Percentiles rank a stretch among this genome's conserved stretches.
Conservation (phyloP, 495 filamentous ascomycete species). For the Podospora sp. region DNA sequence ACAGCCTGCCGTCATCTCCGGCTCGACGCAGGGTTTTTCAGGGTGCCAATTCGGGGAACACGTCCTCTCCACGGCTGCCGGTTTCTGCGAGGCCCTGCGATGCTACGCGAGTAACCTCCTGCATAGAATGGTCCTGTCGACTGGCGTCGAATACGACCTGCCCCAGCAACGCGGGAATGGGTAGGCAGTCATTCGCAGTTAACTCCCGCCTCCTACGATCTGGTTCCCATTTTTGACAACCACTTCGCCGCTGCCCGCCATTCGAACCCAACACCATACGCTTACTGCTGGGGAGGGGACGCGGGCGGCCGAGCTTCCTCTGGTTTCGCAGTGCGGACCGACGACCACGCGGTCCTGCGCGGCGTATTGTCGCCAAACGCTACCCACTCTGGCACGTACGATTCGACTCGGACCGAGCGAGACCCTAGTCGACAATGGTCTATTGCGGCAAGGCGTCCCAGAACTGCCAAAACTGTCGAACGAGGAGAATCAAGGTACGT, state of each 20-base stretch:
- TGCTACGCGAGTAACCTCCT: slow-evolving; percentile 4
- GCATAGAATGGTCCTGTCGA: slow-evolving; percentile 13
- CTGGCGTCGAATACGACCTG: slow-evolving; percentile 22
- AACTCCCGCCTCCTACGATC: slow-evolving; percentile 27
- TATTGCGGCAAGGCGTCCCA: slow-evolving; percentile 71
- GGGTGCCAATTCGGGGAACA: background rate
- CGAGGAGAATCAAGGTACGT: slow-evolving; percentile 63
- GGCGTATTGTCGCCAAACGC: background rate
- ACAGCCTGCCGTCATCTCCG: background rate
- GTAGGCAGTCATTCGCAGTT: slow-evolving; percentile 27
- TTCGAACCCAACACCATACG: slow-evolving; percentile 21
- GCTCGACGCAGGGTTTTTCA: background rate
- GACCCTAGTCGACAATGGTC: slow-evolving; percentile 54
- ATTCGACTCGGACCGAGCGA: background rate
- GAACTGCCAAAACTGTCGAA: slow-evolving; percentile 67
- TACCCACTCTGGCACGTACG: background rate
- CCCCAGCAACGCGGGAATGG: slow-evolving; percentile 25
- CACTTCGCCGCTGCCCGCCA: slow-evolving; percentile 20
- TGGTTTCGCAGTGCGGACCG: slow-evolving; percentile 5
- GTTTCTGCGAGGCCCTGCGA: slow-evolving; percentile 1
- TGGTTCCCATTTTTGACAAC: slow-evolving; percentile 38
- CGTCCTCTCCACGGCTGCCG: background rate
- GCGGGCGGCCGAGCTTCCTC: slow-evolving; percentile 21
- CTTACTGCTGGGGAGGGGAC: slow-evolving; percentile 17
- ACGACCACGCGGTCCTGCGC: background rate